Conservation (phyloP, 2,329 filamentous ascomycete genomes). For the Metarhizium robertsii region DNA sequence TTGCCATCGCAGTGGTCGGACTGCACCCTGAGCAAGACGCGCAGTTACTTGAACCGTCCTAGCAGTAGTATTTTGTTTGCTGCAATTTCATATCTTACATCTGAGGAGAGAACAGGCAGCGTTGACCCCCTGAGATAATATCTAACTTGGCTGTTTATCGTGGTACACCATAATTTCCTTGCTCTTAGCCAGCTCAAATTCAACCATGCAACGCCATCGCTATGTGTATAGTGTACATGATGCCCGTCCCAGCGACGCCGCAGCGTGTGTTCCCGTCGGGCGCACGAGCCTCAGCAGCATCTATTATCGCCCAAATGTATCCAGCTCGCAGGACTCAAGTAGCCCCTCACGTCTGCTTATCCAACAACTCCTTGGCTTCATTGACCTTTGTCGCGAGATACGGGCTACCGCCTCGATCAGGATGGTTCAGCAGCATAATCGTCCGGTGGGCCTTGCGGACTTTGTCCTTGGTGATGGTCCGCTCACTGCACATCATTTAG, state of each 20-base stretch:
- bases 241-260: conserved; percentile 3
- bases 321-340: background rate
- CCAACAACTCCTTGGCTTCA: conserved; percentile 92
- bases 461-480: conserved; percentile 81
- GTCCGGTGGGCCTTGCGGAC: conserved; percentile 91
- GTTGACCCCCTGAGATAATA: background rate
- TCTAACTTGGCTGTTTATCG: background rate
- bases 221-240: conserved; percentile 32
- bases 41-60: background rate
- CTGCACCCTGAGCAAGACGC: background rate
- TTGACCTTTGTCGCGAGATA: conserved; percentile 98
- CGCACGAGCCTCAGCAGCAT: background rate
- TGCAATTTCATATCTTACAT: background rate
- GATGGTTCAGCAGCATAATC: conserved; percentile 96
- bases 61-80: background rate
- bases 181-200: conserved; percentile 12
- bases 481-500: conserved; percentile 51
- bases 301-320: background rate
- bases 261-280: background rate
- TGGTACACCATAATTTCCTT: conserved; percentile 3
- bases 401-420: conserved; percentile 91
- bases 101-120: conserved; percentile 4
- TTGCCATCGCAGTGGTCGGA: conserved; percentile 33
- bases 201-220: conserved; percentile 31
- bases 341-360: conserved; percentile 45